Conservation (phyloP, 768 basidiomycete genomes). For the Tricholoma hemisulphureum region DNA sequence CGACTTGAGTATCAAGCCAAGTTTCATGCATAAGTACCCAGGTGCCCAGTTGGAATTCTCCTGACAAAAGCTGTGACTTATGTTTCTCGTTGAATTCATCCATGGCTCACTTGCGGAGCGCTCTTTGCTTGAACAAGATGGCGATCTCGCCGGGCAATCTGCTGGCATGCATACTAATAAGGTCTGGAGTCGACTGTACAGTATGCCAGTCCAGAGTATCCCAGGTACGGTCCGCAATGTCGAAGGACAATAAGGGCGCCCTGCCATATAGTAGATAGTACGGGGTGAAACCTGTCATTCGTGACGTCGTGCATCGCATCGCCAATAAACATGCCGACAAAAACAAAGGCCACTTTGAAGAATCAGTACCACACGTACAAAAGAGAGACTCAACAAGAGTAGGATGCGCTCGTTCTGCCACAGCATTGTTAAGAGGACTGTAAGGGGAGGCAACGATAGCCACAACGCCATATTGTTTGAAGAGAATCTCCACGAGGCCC, state of each 20-base stretch:
- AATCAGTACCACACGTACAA: constrained; percentile 13
- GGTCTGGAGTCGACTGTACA: constrained; percentile 19
- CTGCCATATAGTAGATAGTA: constrained; percentile 32
- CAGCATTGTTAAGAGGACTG: constrained; percentile 33
- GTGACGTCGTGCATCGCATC: constrained; percentile 19
- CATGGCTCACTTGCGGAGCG: constrained; percentile 12
- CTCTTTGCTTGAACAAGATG: constrained; percentile 12
- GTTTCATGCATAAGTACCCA: constrained; percentile 33
- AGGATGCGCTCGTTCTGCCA: constrained; percentile 28
- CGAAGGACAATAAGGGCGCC: constrained; percentile 11
- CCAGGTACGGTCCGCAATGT: constrained; percentile 29
- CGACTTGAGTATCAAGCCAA: constrained; percentile 26
- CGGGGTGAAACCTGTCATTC: constrained; percentile 29
- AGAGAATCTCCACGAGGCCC: constrained; percentile 19
- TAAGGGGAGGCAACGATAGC: constrained; percentile 30
- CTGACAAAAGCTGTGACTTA: constrained; percentile 10
- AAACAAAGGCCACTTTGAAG: constrained; percentile 23
- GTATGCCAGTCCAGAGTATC: constrained; percentile 24
- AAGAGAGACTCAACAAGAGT: constrained; percentile 22
- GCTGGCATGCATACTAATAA: constrained; percentile 23
- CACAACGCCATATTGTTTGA: constrained; percentile 10
- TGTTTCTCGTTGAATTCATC: constrained; percentile 22
- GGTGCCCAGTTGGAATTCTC: constrained; percentile 22
- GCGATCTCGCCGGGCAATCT: constrained; percentile 20
- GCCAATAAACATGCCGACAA: constrained; percentile 25